These are phyloP conservation scores for Linanthus parryae DNA, from an alignment of 148 eudicot species.

Conservation along the genomic window DNA sequence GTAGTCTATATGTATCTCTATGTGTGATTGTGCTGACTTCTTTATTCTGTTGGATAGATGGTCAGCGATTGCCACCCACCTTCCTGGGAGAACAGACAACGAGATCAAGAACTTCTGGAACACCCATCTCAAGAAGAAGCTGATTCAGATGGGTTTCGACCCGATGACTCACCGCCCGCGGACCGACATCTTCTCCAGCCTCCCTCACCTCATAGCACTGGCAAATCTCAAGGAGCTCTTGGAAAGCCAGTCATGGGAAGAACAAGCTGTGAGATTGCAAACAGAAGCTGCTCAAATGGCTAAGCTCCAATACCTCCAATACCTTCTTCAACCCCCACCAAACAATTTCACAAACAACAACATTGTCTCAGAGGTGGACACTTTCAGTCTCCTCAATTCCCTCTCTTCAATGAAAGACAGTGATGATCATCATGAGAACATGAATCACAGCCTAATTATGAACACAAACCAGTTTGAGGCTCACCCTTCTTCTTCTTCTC, in stretches of 20 bases:
- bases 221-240: constrained; percentile 76
- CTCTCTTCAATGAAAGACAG: constrained; percentile 34
- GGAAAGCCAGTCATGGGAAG: constrained; percentile 70
- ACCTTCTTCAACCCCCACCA: constrained; percentile 51
- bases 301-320: constrained; percentile 64
- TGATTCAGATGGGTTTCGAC: constrained; percentile 92
- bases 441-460: constrained; percentile 20
- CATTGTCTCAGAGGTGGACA: constrained; percentile 42
- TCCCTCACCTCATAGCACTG: constrained; percentile 90
- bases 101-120: constrained; percentile 98
- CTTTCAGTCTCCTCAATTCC: constrained; percentile 46
- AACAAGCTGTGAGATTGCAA: constrained; percentile 67
- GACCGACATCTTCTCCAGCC: constrained; percentile 81
- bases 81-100: constrained; percentile 88
- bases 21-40: background rate
- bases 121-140: constrained; percentile 92
- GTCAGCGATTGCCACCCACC: constrained; percentile 91
- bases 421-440: too few relatives aligned
- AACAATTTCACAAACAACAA: constrained; percentile 12
- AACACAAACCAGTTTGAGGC: constrained; percentile 6
- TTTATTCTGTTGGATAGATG: constrained; percentile 37
- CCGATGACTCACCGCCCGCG: constrained; percentile 96
- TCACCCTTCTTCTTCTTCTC: constrained; percentile 12
- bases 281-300: constrained; percentile 56
- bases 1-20: background rate